Percentiles rank a stretch among this genome's conserved stretches.
Evolutionary conservation across 1,284 basidiomycete species (phyloP).

Genomic region (Spongiforma sp.): DNA sequence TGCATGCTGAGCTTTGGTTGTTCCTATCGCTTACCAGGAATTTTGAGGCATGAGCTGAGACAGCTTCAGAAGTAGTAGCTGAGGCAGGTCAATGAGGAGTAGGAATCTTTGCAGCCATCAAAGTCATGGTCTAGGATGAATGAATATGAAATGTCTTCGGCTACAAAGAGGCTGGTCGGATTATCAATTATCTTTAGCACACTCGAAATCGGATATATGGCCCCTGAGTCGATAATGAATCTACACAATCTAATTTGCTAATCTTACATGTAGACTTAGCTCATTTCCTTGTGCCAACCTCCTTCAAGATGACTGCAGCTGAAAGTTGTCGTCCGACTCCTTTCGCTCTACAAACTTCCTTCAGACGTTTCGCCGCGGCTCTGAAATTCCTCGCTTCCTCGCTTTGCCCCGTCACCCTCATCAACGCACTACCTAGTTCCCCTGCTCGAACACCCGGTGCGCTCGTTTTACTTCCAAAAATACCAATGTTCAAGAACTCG

Average conservation of each 20-base stretch:
- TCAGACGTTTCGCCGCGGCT: conserved; percentile 9
- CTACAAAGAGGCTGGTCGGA: too few relatives aligned
- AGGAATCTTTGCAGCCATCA: too few relatives aligned
- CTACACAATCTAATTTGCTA: neutral
- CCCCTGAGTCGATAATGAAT: too few relatives aligned
- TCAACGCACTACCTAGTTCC: conserved; percentile 15
- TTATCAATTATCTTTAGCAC: too few relatives aligned
- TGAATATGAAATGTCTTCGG: too few relatives aligned
- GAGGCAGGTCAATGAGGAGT: too few relatives aligned
- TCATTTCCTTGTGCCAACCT: neutral
- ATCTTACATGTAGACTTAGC: neutral
- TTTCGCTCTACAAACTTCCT: conserved; percentile 11
- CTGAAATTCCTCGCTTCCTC: conserved; percentile 12
- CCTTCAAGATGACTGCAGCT: neutral
- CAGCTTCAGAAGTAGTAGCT: too few relatives aligned
- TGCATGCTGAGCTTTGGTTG: too few relatives aligned
- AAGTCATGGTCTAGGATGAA: too few relatives aligned
- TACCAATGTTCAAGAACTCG: conserved; percentile 19
- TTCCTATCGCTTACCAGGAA: too few relatives aligned
- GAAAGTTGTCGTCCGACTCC: conserved; percentile 13
- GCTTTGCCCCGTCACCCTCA: conserved; percentile 12
- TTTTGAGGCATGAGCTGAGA: too few relatives aligned
- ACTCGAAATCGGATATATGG: too few relatives aligned
- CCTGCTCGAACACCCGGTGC: conserved; percentile 15
- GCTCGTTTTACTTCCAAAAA: conserved; percentile 10